These are phyloP conservation scores for Diaporthe destruens DNA, from an alignment of 2,329 filamentous ascomycete species.

Conservation along the genomic window DNA sequence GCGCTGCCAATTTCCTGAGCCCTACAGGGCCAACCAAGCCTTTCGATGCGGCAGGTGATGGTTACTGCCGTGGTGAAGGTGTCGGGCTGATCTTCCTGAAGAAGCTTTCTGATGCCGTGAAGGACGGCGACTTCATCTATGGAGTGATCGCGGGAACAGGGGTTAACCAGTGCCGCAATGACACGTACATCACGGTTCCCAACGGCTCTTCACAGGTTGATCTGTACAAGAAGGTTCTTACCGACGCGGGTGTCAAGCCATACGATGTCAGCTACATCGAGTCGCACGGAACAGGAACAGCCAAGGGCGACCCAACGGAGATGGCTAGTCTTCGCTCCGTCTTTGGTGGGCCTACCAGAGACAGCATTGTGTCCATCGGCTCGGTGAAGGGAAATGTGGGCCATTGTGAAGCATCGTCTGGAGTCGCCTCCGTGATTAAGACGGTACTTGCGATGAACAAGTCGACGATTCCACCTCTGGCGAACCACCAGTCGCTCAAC, in stretches of 20 bases:
- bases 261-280: conserved; percentile 50
- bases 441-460: conserved; percentile 50
- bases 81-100: conserved; percentile 64
- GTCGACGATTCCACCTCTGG: conserved; percentile 44
- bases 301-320: conserved; percentile 49
- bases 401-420: conserved; percentile 49
- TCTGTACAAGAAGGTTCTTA: conserved; percentile 48
- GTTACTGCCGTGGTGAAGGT: conserved; percentile 66
- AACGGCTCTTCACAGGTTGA: conserved; percentile 44
- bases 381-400: conserved; percentile 52
- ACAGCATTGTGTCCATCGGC: conserved; percentile 41
- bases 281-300: conserved; percentile 55
- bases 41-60: conserved; percentile 62
- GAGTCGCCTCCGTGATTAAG: conserved; percentile 51
- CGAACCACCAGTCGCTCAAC: conserved; percentile 47
- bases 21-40: conserved; percentile 61
- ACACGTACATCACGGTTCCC: conserved; percentile 46
- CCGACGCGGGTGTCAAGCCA: conserved; percentile 45
- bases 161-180: conserved; percentile 52
- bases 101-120: conserved; percentile 60
- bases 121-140: conserved; percentile 62
- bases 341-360: conserved; percentile 32
- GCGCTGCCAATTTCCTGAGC: conserved; percentile 55
- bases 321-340: conserved; percentile 43
- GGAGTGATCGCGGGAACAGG: conserved; percentile 55